phyloP scores from a whole-genome alignment of 352 stramenopile genomes.

The Globisporangium emineosum region DNA sequence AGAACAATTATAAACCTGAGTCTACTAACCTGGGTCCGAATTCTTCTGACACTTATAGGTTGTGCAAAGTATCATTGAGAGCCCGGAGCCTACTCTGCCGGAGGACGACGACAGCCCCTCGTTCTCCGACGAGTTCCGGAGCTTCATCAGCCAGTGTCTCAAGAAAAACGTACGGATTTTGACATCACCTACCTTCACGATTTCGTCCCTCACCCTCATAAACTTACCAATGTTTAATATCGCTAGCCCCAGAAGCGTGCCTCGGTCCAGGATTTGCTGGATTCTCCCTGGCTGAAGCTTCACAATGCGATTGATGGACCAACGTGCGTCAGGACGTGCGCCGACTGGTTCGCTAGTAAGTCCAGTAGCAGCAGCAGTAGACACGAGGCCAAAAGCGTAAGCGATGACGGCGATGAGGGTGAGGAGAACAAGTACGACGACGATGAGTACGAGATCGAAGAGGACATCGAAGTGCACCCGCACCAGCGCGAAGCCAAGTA shows the following conservation, averaged over 20 bases:
- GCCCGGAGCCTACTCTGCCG: conserved; percentile 42
- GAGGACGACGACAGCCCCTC: conserved; percentile 20
- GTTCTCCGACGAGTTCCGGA: conserved; percentile 53
- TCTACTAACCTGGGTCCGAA: background rate
- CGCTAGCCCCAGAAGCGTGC: conserved; percentile 48
- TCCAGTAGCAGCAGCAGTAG: conserved; percentile 8
- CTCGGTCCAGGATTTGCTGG: conserved; percentile 54
- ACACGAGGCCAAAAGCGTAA: background rate
- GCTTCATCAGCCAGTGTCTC: conserved; percentile 57
- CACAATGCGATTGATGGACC: conserved; percentile 41
- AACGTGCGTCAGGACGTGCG: conserved; percentile 29
- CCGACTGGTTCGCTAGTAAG: conserved; percentile 29
- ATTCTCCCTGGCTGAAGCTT: conserved; percentile 47
- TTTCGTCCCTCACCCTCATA: background rate
- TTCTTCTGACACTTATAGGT: conserved; percentile 27
- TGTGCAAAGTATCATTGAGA: conserved; percentile 75
- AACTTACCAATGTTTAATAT: background rate
- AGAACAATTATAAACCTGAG: background rate
- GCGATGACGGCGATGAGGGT: conserved; percentile 16
- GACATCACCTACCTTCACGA: no score
- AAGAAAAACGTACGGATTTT: conserved; percentile 72
- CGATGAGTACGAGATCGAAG: conserved; percentile 55
- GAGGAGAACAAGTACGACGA: conserved; percentile 27
- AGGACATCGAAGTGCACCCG: conserved; percentile 31
- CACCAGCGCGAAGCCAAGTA: conserved; percentile 14